Base-by-base conservation (phyloP, 129 eudicot genomes). In the Logfia minima region DNA sequence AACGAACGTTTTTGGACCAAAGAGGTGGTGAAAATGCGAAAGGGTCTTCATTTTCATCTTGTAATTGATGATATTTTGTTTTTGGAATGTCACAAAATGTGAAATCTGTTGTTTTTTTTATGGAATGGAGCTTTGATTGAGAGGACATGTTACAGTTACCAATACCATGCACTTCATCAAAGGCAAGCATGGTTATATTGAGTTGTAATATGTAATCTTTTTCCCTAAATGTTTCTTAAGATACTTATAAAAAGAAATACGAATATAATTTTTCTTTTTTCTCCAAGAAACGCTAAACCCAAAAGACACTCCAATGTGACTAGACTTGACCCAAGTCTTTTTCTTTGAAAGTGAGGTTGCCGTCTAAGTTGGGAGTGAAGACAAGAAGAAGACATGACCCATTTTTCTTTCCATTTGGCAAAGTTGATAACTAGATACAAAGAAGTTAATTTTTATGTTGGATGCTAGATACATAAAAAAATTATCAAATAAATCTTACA, bases 11-110 rank as follows among this genome's bases (percentile, higher is more conserved):
- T 64, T 80, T 55, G 48, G 75, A 55, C 74, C 79, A 73, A 53
- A 53, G 43, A 66, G 61, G 79, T 53, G 79, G 68, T 72, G 83
- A 72, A 31, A 29, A 70, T 24, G 16, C 13, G 16, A 64, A 45
- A 41, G 63, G 48, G 64, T 63, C 34, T 17, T 68, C 79, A 51
- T 63, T 22, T 17, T 68, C 79, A 51, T 37, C 17, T 1, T 73
- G 51, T 8, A 66, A 10, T 63, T 26, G 41, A 51, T 55, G 48
- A 72, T 72, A 10, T 0, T 52, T 72, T 14, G n/a, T 28, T 65
- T 66, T 73, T 28, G 79, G 29, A 53, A 80, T 74, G 74, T 74
- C 70, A 51, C 79, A 75, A 73, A 80, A 80, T 39, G 79, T 80
- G 69, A 80, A 80, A 26, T 80, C 84, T 19, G 64, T 52, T 65